These are phyloP conservation scores for Aspergillus alliaceus DNA, from an alignment of 2,329 filamentous ascomycete species.

Conservation along the genomic window DNA sequence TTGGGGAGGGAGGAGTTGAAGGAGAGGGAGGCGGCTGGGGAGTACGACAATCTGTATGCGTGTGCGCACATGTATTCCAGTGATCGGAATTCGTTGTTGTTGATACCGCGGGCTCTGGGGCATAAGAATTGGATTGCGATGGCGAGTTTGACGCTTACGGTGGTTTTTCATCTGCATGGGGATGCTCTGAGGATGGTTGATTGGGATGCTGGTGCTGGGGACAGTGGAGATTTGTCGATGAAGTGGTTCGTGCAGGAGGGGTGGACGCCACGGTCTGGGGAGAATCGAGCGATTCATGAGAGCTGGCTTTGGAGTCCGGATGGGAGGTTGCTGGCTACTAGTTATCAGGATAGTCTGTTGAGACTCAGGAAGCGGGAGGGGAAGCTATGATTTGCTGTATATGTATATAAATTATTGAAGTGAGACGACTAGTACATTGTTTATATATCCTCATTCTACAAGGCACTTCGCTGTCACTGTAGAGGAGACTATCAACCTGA, in stretches of 20 bases:
- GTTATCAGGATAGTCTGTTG: constrained; percentile 53
- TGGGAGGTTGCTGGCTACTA: constrained; percentile 48
- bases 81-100: constrained; percentile 56
- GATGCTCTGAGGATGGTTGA: constrained; percentile 44
- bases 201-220: constrained; percentile 21
- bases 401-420: not conserved
- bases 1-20: constrained; percentile 18
- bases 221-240: constrained; percentile 24
- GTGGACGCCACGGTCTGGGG: constrained; percentile 45
- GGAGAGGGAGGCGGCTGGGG: constrained; percentile 29
- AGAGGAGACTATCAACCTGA: not conserved
- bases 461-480: not conserved
- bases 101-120: constrained; percentile 52
- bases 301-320: constrained; percentile 46
- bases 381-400: constrained; percentile 21
- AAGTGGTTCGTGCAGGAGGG: constrained; percentile 54
- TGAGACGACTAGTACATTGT: not conserved
- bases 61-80: constrained; percentile 59
- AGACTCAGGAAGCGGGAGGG: constrained; percentile 23
- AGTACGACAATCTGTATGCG: constrained; percentile 54
- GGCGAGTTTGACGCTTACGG: constrained; percentile 50
- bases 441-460: not conserved
- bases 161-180: constrained; percentile 48
- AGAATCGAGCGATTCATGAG: constrained; percentile 49
- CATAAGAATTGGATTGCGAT: constrained; percentile 43